phyloP scores from a whole-genome alignment of 306 rosid species.

The Gastrolobium bilobum region DNA sequence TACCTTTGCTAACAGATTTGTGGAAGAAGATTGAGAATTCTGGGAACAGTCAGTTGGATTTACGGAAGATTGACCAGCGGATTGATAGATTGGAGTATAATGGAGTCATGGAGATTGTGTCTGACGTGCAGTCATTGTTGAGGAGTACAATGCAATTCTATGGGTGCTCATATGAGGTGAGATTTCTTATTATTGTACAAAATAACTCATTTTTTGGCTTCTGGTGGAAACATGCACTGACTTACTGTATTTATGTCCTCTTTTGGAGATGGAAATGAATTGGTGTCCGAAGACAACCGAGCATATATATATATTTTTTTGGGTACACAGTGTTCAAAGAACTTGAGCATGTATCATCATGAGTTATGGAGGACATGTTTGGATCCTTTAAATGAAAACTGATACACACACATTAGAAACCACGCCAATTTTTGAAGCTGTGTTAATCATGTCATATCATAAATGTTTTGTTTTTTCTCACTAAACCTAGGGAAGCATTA shows the following conservation, averaged over 20 bases:
- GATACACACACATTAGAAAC: background rate
- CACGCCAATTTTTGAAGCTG: background rate
- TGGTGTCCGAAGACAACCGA: background rate
- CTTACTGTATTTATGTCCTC: conserved; percentile 22
- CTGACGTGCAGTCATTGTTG: conserved; percentile 91
- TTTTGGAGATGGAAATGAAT: background rate
- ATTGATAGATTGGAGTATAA: conserved; percentile 84
- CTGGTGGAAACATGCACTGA: background rate
- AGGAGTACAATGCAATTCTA: conserved; percentile 84
- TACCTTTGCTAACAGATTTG: conserved; percentile 88
- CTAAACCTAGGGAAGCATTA: background rate
- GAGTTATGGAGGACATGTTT: background rate
- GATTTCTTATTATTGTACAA: conserved; percentile 40
- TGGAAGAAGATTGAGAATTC: conserved; percentile 89
- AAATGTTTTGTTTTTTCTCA: background rate
- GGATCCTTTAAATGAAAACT: background rate
- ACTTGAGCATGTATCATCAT: background rate
- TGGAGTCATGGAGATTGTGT: conserved; percentile 88
- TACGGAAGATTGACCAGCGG: conserved; percentile 86
- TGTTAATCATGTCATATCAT: background rate
- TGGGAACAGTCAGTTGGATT: conserved; percentile 75
- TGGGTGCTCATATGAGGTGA: conserved; percentile 87
- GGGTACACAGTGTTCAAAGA: background rate
- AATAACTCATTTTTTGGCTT: conserved; percentile 11
- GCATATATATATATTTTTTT: background rate